Evolutionary conservation across 2,329 filamentous ascomycete genomes (phyloP).

Genomic region (Chaetomium olivaceum): DNA sequence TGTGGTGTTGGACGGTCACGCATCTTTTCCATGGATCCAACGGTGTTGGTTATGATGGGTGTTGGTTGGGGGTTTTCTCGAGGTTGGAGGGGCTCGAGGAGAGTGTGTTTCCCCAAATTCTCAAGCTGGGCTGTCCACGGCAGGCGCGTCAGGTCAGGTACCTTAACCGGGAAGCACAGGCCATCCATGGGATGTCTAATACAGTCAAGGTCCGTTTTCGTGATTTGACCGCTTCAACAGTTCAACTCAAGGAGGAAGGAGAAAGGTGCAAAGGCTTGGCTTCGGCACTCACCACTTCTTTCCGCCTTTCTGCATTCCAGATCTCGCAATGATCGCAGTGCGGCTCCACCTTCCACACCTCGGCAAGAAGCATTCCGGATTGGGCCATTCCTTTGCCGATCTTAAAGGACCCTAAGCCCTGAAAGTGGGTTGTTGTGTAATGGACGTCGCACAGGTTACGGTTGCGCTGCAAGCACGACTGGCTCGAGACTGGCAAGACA

Average conservation of each 20-base stretch:
- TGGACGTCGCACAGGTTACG: not conserved
- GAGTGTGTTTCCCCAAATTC: too few relatives aligned
- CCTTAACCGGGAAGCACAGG: too few relatives aligned
- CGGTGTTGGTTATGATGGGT: not conserved
- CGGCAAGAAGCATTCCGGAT: not conserved
- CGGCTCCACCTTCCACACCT: not conserved
- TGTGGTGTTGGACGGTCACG: not conserved
- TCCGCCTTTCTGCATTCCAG: not conserved
- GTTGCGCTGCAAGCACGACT: not conserved
- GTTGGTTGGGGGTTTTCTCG: not conserved
- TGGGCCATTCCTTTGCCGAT: not conserved
- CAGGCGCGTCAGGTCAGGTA: too few relatives aligned
- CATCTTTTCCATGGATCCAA: not conserved
- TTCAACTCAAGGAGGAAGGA: not conserved
- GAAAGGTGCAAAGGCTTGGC: not conserved
- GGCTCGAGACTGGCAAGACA: not conserved
- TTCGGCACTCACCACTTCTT: not conserved
- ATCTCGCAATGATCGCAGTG: not conserved
- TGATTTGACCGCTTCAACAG: not conserved
- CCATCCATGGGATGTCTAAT: too few relatives aligned
- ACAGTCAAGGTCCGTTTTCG: too few relatives aligned
- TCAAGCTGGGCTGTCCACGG: too few relatives aligned
- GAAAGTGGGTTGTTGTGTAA: conserved; percentile 1
- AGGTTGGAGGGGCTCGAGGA: too few relatives aligned
- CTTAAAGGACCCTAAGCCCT: not conserved